Evolutionary conservation across 2,329 filamentous ascomycete species (phyloP), one percentile per base, ranked within the genome.

Genomic region (Pezizomycotina sp.): DNA sequence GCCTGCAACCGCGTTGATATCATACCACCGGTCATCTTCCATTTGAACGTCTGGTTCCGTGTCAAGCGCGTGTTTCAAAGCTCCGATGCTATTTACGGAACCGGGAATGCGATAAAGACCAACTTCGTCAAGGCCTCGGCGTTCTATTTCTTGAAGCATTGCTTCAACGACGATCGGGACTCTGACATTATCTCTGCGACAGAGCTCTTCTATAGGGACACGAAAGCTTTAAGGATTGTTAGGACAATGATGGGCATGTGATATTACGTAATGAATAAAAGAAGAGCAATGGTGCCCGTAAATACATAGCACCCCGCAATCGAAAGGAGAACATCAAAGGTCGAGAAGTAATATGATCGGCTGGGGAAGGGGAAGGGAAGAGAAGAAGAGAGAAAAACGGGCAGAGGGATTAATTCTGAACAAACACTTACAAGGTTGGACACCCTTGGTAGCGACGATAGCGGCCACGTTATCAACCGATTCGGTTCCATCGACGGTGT

Each of bases 11-110:
- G 49, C 50, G 36, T 53, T 53, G 31, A 51, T 52, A 38, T 53
- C 50, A 24, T 51, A 52, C 50, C 50, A 53, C 15, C 50, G 45
- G 34, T 53, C 50, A 36, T 53, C 50, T 38, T 53, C 49, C 46
- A 53, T 49, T 30, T 43, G 47, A 19, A 53, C 46, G 20, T 51
- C 45, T 23, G 49, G 47, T 22, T 49, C 50, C 20, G 48, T 46
- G 36, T 53, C 50, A 24, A 52, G 48, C 21, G 50, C 48, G 20
- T 38, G 40, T 37, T 51, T 51, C 14, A 53, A 39, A 12, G 48
- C 49, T 26, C 48, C 47, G 29, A 53, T 51, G 23, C 50, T 51
- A 12, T 49, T 45, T 16, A 50, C 43, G 7, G 50, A 51, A 7
- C 50, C 50, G 4, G 50, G 48, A 15, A 53, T 46, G 13, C 50